Percentiles rank a stretch among this genome's conserved stretches.
Evolutionary conservation across 768 basidiomycete species (phyloP).

Genomic region (Lyophyllum shimeji): DNA sequence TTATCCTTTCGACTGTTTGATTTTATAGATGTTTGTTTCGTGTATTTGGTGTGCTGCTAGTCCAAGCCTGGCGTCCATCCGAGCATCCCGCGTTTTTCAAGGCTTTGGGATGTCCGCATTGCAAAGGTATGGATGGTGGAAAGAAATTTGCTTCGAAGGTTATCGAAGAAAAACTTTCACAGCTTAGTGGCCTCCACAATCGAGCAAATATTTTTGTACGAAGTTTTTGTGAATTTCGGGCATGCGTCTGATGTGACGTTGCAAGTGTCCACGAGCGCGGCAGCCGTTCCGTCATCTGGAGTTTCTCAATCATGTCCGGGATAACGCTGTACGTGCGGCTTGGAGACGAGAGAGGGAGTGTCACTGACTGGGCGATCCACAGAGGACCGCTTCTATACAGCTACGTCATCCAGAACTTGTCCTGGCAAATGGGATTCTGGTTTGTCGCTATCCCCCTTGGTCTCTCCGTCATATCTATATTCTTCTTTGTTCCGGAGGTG

Average conservation of each 20-base stretch:
- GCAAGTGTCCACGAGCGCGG: constrained; percentile 43
- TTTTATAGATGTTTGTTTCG: constrained; percentile 38
- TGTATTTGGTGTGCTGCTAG: constrained; percentile 46
- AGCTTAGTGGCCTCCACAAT: constrained; percentile 41
- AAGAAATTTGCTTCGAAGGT: neutral
- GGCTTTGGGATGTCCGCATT: constrained; percentile 45
- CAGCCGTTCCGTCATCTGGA: constrained; percentile 42
- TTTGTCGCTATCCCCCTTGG: constrained; percentile 44
- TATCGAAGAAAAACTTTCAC: neutral
- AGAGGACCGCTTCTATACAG: constrained; percentile 45
- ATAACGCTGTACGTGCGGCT: constrained; percentile 34
- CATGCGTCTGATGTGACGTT: neutral
- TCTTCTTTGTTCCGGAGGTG: constrained; percentile 46
- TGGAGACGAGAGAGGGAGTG: neutral
- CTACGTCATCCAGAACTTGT: constrained; percentile 42
- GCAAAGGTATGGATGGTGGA: constrained; percentile 30
- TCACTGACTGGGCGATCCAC: neutral
- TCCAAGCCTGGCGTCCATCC: constrained; percentile 39
- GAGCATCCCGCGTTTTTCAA: constrained; percentile 43
- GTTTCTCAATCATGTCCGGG: constrained; percentile 42
- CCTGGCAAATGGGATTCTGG: constrained; percentile 48
- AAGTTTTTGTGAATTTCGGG: neutral
- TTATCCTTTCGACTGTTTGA: neutral
- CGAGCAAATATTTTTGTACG: constrained; percentile 42
- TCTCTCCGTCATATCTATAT: constrained; percentile 32